Evolutionary conservation across 2,329 filamentous ascomycete genomes (phyloP), one percentile per base, ranked within the genome.

Genomic region (Aureobasidium sp.): DNA sequence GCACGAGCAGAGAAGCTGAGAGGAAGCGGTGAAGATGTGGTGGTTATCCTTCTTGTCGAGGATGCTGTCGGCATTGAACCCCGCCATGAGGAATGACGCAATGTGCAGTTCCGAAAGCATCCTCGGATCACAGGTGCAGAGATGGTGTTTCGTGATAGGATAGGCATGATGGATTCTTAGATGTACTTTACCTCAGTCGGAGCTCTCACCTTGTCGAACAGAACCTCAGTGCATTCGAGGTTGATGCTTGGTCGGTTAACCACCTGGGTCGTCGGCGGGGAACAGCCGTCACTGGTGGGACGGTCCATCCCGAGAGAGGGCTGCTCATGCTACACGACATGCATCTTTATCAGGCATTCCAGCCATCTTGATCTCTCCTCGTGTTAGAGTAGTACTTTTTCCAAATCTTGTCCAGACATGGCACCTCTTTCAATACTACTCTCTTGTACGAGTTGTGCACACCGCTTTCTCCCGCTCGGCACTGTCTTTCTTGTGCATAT

Each of bases 331-430:
- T 23, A 55, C 51, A 55, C 23, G 37, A 42, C 37, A 48, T 29
- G 26, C 46, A 29, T 37, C 37, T 23, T 42, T 41, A 17, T 23
- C 51, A 41, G 51, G 51, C 51, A 41, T 42, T 37, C 51, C 51
- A 53, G 51, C 51, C 51, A 53, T 39, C 51, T 32, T 42, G 23
- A 26, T 32, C 9, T 26, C 51, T n/a, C 23, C n/a, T 53, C 50
- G 50, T 55, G 51, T 55, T 36, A 55, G 51, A 36, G 51, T 55
- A 55, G 51, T 26, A 55, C 36, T 55, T 32, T 53, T 55, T 41
- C 51, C 51, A 42, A 55, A 55, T 55, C 23, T 12, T 20, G 15
- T 55, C 36, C 23, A 29, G 37, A 42, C 13, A 55, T 55, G 13
- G 50, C 37, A 26, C 5, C 15, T 32, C 37, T 29, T 29, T 15